A percentile compares a stretch with the other conserved stretches of the same genome.
These are phyloP conservation scores for Massarina eburnea DNA, from an alignment of 2,329 filamentous ascomycete species.

Conservation along the genomic window DNA sequence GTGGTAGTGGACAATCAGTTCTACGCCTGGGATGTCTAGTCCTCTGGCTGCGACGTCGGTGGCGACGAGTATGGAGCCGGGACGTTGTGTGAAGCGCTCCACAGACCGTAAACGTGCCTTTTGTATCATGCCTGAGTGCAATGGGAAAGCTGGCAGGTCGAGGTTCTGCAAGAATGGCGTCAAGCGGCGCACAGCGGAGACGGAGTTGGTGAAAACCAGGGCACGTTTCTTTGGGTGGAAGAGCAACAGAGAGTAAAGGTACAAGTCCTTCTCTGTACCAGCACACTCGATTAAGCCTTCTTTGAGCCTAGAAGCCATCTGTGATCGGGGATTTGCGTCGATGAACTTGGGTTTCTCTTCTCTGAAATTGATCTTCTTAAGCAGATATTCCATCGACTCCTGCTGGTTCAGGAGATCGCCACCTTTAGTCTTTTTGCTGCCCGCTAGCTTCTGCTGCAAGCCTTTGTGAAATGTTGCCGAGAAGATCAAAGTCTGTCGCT, in stretches of 20 bases:
- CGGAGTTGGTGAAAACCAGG: slow-evolving; percentile 93
- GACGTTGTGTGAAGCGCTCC: slow-evolving; percentile 76
- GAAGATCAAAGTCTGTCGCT: slow-evolving; percentile 89
- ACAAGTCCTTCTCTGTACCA: slow-evolving; percentile 95
- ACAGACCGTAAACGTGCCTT: slow-evolving; percentile 92
- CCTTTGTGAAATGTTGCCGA: slow-evolving; percentile 94
- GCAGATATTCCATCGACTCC: slow-evolving; percentile 88
- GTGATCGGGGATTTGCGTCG: slow-evolving; percentile 83
- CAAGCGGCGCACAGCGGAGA: slow-evolving; percentile 84
- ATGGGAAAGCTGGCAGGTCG: slow-evolving; percentile 70
- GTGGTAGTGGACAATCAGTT: slow-evolving; percentile 93
- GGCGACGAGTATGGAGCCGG: slow-evolving; percentile 74
- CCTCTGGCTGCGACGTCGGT: slow-evolving; percentile 93
- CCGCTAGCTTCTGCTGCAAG: slow-evolving; percentile 85
- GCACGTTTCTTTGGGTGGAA: slow-evolving; percentile 80
- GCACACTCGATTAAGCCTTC: slow-evolving; percentile 92
- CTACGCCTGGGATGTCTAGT: slow-evolving; percentile 87
- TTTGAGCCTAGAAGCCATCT: slow-evolving; percentile 83
- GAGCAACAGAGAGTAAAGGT: slow-evolving; percentile 83
- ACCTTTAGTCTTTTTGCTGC: slow-evolving; percentile 62
- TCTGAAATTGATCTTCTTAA: slow-evolving; percentile 86
- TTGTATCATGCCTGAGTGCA: slow-evolving; percentile 95
- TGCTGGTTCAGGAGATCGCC: slow-evolving; percentile 68
- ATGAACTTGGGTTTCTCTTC: slow-evolving; percentile 85
- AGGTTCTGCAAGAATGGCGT: slow-evolving; percentile 83